Evolutionary conservation across 495 filamentous ascomycete species (phyloP).

Genomic region (Penicillium goetzii): DNA sequence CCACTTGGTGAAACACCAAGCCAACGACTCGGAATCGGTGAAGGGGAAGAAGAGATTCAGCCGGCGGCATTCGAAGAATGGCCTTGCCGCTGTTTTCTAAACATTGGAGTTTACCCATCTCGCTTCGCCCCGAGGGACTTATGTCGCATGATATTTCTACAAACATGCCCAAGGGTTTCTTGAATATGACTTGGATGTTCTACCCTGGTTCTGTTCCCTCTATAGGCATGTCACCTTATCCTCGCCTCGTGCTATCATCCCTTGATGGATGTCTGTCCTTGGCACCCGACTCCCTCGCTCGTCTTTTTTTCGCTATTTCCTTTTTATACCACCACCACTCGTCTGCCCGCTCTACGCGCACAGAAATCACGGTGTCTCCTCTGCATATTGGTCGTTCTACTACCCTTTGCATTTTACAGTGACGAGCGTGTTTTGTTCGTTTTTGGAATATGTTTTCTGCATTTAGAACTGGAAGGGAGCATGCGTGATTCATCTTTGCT

Average conservation of each 20-base stretch:
- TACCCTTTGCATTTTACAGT: constrained; percentile 46
- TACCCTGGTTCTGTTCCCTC: not conserved
- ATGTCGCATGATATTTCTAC: not conserved
- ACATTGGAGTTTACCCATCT: not conserved
- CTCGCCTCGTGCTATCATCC: not conserved
- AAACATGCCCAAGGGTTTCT: not conserved
- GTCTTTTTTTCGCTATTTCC: not conserved
- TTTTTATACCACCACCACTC: not conserved
- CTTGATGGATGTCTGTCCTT: not conserved
- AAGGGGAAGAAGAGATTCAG: constrained; percentile 81
- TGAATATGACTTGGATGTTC: not conserved
- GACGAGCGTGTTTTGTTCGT: constrained; percentile 44
- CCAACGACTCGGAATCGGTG: constrained; percentile 55
- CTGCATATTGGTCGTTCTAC: constrained; percentile 31
- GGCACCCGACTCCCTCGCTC: not conserved
- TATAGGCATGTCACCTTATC: not conserved
- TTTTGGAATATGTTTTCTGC: constrained; percentile 38
- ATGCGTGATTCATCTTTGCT: constrained; percentile 36
- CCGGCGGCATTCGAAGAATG: constrained; percentile 87
- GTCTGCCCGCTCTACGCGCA: constrained; percentile 6
- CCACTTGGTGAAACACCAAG: constrained; percentile 53
- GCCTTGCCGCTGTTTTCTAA: constrained; percentile 80
- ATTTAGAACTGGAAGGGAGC: constrained; percentile 49
- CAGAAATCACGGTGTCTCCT: constrained; percentile 25
- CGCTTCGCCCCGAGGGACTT: not conserved